These are phyloP conservation scores for Eucalyptus grandis DNA, from an alignment of 345 rosid species.

Conservation along the genomic window DNA sequence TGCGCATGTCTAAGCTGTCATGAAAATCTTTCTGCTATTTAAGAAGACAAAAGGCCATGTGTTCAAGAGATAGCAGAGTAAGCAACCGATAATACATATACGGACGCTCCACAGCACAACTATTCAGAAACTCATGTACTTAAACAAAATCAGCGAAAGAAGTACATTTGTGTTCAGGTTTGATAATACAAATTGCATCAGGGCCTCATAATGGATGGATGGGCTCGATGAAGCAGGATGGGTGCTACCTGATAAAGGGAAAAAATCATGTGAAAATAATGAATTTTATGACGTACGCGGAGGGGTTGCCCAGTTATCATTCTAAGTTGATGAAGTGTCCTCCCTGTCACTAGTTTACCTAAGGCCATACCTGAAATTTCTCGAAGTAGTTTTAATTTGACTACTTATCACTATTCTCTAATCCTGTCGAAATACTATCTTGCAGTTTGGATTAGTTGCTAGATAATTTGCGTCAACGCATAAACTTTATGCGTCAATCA, in stretches of 20 bases:
- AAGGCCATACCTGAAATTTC: neutral
- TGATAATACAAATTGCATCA: neutral
- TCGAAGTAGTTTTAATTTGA: neutral
- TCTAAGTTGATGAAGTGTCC: neutral
- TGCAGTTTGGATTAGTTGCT: neutral
- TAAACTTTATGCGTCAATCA: neutral
- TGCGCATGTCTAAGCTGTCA: neutral
- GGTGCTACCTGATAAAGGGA: neutral
- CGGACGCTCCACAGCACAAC: neutral
- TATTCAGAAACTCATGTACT: neutral
- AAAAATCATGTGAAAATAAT: neutral
- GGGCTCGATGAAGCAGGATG: neutral
- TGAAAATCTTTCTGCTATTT: neutral
- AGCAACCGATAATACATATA: neutral
- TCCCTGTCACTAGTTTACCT: neutral
- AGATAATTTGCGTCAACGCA: neutral
- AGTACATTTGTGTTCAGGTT: neutral
- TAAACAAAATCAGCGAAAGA: neutral
- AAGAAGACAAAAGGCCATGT: neutral
- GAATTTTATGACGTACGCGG: neutral
- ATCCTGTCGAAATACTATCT: neutral
- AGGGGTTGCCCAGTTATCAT: neutral
- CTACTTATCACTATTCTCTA: neutral
- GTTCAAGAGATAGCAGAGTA: neutral
- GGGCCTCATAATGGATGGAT: neutral